Base-by-base conservation (phyloP, 2,329 filamentous ascomycete species). In the Talaromyces sp. region DNA sequence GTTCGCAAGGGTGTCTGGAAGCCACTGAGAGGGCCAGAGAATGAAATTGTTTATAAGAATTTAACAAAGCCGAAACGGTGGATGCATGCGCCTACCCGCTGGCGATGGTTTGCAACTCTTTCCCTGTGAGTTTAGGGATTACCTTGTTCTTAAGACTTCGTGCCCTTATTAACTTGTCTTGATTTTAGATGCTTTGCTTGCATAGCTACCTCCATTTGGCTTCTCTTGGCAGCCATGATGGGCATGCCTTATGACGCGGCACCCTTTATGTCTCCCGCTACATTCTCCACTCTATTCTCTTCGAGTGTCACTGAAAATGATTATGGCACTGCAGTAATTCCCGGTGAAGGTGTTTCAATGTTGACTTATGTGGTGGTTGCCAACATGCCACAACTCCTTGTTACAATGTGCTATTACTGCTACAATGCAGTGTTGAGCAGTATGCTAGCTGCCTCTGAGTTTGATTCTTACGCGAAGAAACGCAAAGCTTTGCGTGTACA, bases 381-480 rank as follows among this genome's bases (percentile, higher is more conserved):
- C 27, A 51, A 55, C 27, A 32, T 13, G 4, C 48, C 44, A 16
- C 49, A 76, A 51, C 30, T 72, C 1, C 4, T 70, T 0, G 42
- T 75, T 2, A 74, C 71, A 0, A 37, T 68, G 4, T 48, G 67
- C n/a, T 75, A 74, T 36, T 64, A 70, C 9, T 47, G 65, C 6
- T 72, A 66, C 59, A 75, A 76, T 49, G 51, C 54, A 14, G 51
- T 74, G 1, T 58, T 70, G 19, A 83, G 77, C 0, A 69, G 65
- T 3, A 80, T 83, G 67, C 67, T 80, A 0, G 64, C 77, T 0
- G 75, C 71, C 0, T 62, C 69, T 9, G 83, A 85, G 62, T 85
- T 77, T 66, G 75, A 69, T 43, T 62, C 64, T 0, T 78, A 77
- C 61, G 71, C 70, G 1, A 39, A 51, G 0, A 41, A 61, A 8